Conservation (phyloP, 1,284 basidiomycete genomes). For the Singerocomus inundabilis region DNA sequence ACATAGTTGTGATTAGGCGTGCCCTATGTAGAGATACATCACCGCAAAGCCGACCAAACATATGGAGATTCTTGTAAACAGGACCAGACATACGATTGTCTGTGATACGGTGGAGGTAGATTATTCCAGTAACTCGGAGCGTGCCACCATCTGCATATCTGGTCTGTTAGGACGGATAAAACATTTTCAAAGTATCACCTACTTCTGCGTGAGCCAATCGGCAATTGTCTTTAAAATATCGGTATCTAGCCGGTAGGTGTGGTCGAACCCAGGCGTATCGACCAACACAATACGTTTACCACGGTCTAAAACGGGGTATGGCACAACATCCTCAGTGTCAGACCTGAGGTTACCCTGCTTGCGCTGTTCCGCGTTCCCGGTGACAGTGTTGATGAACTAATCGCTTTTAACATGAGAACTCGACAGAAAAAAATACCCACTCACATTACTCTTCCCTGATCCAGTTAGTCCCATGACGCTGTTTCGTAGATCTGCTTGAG, state of each 20-base stretch:
- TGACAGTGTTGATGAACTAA: slow-evolving; percentile 22
- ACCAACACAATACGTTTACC: slow-evolving; percentile 20
- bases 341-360: slow-evolving; percentile 8
- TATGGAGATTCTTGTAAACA: slow-evolving; percentile 41
- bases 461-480: slow-evolving; percentile 25
- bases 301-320: not conserved
- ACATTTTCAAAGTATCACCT: not conserved
- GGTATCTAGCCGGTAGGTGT: slow-evolving; percentile 24
- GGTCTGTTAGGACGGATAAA: not conserved
- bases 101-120: slow-evolving; percentile 51
- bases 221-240: slow-evolving; percentile 27
- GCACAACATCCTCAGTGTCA: slow-evolving; percentile 10
- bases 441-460: slow-evolving; percentile 25
- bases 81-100: slow-evolving; percentile 47
- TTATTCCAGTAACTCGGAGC: slow-evolving; percentile 38
- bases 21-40: slow-evolving; percentile 22
- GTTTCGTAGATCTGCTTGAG: not conserved
- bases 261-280: slow-evolving; percentile 30
- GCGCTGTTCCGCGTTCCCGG: not conserved
- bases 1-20: slow-evolving; percentile 43
- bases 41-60: slow-evolving; percentile 39
- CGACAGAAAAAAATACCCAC: not conserved
- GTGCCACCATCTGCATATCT: slow-evolving; percentile 16
- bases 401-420: not conserved
- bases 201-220: slow-evolving; percentile 26